A percentile compares a stretch with the other conserved stretches of the same genome.
Evolutionary conservation across 345 rosid genomes (phyloP).

Genomic region (Boechera retrofracta): DNA sequence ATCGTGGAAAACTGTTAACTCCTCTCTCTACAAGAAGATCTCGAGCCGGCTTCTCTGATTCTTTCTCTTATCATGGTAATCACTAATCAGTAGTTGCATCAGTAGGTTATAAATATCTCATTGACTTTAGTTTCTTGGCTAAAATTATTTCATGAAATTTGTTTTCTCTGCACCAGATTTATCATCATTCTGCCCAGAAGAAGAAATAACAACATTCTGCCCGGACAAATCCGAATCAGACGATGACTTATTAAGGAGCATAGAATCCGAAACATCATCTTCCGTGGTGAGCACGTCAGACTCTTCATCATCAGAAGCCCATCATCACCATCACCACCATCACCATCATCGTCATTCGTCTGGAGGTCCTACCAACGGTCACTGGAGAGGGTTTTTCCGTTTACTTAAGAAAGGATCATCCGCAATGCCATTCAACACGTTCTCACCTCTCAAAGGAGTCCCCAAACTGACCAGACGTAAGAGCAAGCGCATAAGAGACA

Average conservation of each 20-base stretch:
- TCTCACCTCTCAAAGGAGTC: conserved; percentile 52
- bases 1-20: conserved; percentile 37
- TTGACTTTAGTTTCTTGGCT: conserved; percentile 1
- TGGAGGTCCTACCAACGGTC: conserved; percentile 34
- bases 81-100: not conserved
- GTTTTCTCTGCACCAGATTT: conserved; percentile 43
- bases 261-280: conserved; percentile 51
- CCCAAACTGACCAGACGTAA: conserved; percentile 74
- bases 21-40: conserved; percentile 44
- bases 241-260: conserved; percentile 49
- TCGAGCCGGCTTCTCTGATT: conserved; percentile 58
- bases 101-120: not conserved
- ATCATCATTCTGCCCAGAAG: conserved; percentile 37
- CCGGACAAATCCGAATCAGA: conserved; percentile 29
- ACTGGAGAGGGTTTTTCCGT: conserved; percentile 66
- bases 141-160: not conserved
- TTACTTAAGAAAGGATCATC: conserved; percentile 66
- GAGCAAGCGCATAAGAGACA: conserved; percentile 64
- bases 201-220: not conserved
- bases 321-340: conserved; percentile 33
- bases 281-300: conserved; percentile 65
- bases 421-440: conserved; percentile 51
- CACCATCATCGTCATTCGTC: conserved; percentile 24
- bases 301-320: conserved; percentile 48
- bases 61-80: conserved; percentile 57